These are phyloP conservation scores for Zalerion maritima DNA, from an alignment of 495 filamentous ascomycete genomes.

Conservation along the genomic window DNA sequence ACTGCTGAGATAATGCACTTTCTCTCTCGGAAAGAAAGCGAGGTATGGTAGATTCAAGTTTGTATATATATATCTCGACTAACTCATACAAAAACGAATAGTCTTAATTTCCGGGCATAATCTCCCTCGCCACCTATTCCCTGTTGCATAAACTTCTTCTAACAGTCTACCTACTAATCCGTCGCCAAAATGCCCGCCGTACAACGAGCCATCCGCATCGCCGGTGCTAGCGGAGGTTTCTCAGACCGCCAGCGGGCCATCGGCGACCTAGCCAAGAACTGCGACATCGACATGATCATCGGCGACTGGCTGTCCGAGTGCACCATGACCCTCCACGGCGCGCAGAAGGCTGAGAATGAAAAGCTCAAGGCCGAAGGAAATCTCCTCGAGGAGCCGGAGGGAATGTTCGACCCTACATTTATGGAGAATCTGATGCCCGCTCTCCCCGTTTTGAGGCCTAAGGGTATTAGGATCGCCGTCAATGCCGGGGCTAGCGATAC, in stretches of 20 bases:
- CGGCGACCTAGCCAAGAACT: conserved; percentile 1
- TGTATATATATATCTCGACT: too few species aligned
- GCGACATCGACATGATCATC: conserved; percentile 35
- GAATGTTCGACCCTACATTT: conserved; percentile 7
- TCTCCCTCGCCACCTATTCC: too few species aligned
- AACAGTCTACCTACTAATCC: too few species aligned
- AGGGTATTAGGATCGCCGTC: conserved; percentile 28
- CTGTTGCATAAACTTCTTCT: too few species aligned
- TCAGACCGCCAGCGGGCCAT: conserved; percentile 18
- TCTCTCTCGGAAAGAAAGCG: too few species aligned
- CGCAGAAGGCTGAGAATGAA: neutral
- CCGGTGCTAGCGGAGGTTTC: conserved; percentile 18
- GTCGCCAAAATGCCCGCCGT: conserved; percentile 5
- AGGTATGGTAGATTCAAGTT: too few species aligned
- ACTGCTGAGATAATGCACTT: too few species aligned
- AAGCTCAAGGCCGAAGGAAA: conserved; percentile 19
- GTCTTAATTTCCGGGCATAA: too few species aligned
- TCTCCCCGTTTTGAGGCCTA: conserved; percentile 26
- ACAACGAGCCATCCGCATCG: conserved; percentile 16
- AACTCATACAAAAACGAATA: too few species aligned
- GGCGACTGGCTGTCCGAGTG: conserved; percentile 39
- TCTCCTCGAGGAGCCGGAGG: conserved; percentile 18
- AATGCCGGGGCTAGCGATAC: conserved; percentile 33
- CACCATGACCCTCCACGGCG: conserved; percentile 10
- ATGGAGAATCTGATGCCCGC: conserved; percentile 24